Evolutionary conservation across 2,329 filamentous ascomycete species (phyloP).

Genomic region (Lasiodiplodia sp.): DNA sequence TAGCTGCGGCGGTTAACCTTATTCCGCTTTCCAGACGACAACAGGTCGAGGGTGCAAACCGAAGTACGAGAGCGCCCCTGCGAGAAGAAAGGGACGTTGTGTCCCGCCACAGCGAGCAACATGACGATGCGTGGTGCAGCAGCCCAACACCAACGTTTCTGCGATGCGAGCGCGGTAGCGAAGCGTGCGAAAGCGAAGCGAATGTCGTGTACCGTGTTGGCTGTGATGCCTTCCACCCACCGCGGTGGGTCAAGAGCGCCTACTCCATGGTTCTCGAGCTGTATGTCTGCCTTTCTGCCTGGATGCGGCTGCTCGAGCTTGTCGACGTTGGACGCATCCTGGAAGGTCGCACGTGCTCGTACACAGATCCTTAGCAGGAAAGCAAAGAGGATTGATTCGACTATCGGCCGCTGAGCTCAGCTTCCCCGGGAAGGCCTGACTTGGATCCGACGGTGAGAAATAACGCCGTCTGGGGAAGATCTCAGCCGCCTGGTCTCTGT

Average conservation of each 20-base stretch:
- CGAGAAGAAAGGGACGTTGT: constrained; percentile 4
- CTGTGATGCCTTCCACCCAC: not conserved
- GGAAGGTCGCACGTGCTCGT: not conserved
- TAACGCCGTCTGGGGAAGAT: not conserved
- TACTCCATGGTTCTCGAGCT: constrained; percentile 4
- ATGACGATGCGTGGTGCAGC: not conserved
- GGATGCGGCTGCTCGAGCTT: constrained; percentile 8
- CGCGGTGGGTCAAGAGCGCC: not conserved
- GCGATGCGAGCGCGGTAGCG: constrained; percentile 13
- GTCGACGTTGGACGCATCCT: not conserved
- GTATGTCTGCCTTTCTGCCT: constrained; percentile 6
- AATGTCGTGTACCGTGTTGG: constrained; percentile 7
- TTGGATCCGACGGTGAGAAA: not conserved
- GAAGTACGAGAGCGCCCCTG: not conserved
- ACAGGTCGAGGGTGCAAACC: not conserved
- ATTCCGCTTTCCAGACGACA: not conserved
- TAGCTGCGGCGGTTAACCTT: constrained; percentile 5
- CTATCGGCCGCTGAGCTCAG: constrained; percentile 22
- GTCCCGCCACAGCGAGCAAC: constrained; percentile 3
- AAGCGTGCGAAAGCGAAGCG: constrained; percentile 7
- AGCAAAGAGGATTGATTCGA: not conserved
- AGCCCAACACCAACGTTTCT: constrained; percentile 4
- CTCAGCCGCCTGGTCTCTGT: not conserved
- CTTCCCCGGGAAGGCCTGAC: constrained; percentile 4
- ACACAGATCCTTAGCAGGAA: not conserved